Evolutionary conservation across 2,329 filamentous ascomycete species (phyloP).

Genomic region (Trichoderma atroviride): DNA sequence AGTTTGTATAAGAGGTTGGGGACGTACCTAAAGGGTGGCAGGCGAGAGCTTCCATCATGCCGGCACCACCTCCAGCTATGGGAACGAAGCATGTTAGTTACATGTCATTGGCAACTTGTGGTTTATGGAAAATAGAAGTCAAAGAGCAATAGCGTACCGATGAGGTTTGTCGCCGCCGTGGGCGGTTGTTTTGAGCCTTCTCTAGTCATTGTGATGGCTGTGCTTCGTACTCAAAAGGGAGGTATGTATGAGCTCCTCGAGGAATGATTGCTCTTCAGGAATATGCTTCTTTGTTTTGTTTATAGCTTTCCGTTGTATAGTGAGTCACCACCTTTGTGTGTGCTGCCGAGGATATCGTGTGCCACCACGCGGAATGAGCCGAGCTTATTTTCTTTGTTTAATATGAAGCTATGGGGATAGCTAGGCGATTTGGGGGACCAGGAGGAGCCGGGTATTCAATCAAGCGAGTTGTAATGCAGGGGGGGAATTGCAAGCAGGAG

Average conservation of each 20-base stretch:
- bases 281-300: neutral
- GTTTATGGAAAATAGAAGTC: neutral
- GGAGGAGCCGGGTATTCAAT: slow-evolving; percentile 17
- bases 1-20: slow-evolving; percentile 3
- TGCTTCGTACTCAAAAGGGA: neutral
- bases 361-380: neutral
- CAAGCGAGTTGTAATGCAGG: slow-evolving; percentile 1
- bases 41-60: slow-evolving; percentile 98
- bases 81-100: slow-evolving; percentile 24
- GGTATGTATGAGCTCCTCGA: neutral
- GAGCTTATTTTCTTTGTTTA: neutral
- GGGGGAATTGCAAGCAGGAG: neutral
- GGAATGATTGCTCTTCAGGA: neutral
- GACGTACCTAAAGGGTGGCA: slow-evolving; percentile 85
- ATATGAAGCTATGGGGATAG: slow-evolving; percentile 16
- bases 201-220: slow-evolving; percentile 39
- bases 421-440: neutral
- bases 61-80: slow-evolving; percentile 88
- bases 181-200: slow-evolving; percentile 69
- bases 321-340: slow-evolving; percentile 3
- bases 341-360: slow-evolving; percentile 15
- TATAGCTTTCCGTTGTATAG: neutral
- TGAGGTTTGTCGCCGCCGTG: slow-evolving; percentile 85
- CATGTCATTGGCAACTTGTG: slow-evolving; percentile 26
- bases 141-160: slow-evolving; percentile 62